A percentile compares a stretch with the other conserved stretches of the same genome.
phyloP scores from a whole-genome alignment of 2,329 filamentous ascomycete genomes.

The Acrocalymma vagum region DNA sequence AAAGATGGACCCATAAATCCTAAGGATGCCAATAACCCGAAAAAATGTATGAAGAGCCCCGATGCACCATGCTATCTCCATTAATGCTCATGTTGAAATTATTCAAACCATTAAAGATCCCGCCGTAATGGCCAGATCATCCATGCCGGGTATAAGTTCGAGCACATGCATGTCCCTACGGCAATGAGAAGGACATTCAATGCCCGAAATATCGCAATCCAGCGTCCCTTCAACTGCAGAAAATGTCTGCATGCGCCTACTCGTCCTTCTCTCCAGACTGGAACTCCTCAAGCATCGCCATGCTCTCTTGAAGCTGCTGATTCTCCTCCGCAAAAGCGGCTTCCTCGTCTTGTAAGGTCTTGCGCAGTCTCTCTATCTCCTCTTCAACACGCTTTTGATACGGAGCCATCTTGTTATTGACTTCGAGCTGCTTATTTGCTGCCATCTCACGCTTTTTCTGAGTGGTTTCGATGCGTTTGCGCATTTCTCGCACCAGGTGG shows the following conservation, averaged over 20 bases:
- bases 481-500: slow-evolving; percentile 22
- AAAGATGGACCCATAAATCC: too few relatives aligned
- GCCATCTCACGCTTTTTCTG: slow-evolving; percentile 21
- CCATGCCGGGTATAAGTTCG: too few relatives aligned
- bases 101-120: too few relatives aligned
- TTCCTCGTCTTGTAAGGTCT: slow-evolving; percentile 27
- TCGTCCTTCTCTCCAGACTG: slow-evolving; percentile 10
- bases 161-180: too few relatives aligned
- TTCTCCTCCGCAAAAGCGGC: slow-evolving; percentile 21
- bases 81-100: too few relatives aligned
- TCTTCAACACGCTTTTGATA: slow-evolving; percentile 28
- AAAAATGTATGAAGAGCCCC: too few relatives aligned
- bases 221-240: background rate
- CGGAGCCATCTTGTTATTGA: slow-evolving; percentile 20
- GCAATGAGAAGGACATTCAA: too few relatives aligned
- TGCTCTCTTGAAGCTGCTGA: slow-evolving; percentile 18
- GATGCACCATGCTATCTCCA: too few relatives aligned
- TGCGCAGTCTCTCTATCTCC: slow-evolving; percentile 27
- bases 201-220: too few relatives aligned
- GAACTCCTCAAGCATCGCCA: slow-evolving; percentile 27
- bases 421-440: slow-evolving; percentile 22
- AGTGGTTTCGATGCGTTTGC: slow-evolving; percentile 21
- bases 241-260: too few relatives aligned
- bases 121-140: too few relatives aligned
- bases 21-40: too few relatives aligned